These are phyloP conservation scores for Serendipita sp. DNA, from an alignment of 768 basidiomycete species.

Conservation along the genomic window DNA sequence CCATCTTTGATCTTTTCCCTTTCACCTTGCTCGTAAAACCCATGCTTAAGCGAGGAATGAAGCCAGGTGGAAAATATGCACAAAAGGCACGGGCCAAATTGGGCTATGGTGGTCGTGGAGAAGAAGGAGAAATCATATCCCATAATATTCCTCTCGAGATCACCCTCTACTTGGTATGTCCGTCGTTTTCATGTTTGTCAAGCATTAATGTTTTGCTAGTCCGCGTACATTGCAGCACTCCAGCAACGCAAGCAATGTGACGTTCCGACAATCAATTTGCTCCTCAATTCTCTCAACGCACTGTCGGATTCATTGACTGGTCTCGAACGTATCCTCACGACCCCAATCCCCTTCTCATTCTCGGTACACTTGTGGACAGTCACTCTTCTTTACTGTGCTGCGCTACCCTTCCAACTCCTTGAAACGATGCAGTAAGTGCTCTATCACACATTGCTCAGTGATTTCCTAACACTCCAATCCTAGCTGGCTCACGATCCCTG, in stretches of 20 bases:
- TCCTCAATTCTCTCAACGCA: conserved; percentile 31
- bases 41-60: conserved; percentile 31
- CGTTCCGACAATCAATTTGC: conserved; percentile 35
- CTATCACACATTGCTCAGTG: not conserved
- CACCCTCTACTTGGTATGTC: conserved; percentile 30
- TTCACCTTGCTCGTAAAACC: conserved; percentile 41
- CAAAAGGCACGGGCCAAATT: conserved; percentile 37
- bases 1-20: conserved; percentile 50
- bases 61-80: conserved; percentile 47
- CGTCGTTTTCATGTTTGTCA: not conserved
- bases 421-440: conserved; percentile 27
- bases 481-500: conserved; percentile 41
- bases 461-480: not conserved
- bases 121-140: conserved; percentile 23
- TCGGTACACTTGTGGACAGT: conserved; percentile 54
- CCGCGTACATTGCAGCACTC: conserved; percentile 44
- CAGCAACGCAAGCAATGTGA: conserved; percentile 41
- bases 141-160: conserved; percentile 58
- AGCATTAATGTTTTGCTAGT: not conserved
- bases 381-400: conserved; percentile 42
- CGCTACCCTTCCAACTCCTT: conserved; percentile 52
- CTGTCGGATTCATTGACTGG: conserved; percentile 47
- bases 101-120: conserved; percentile 5
- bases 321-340: conserved; percentile 56
- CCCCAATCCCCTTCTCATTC: conserved; percentile 67